Evolutionary conservation across 2,329 filamentous ascomycete genomes (phyloP), one percentile per base, ranked within the genome.

Genomic region (Sphaerulina populicola): DNA sequence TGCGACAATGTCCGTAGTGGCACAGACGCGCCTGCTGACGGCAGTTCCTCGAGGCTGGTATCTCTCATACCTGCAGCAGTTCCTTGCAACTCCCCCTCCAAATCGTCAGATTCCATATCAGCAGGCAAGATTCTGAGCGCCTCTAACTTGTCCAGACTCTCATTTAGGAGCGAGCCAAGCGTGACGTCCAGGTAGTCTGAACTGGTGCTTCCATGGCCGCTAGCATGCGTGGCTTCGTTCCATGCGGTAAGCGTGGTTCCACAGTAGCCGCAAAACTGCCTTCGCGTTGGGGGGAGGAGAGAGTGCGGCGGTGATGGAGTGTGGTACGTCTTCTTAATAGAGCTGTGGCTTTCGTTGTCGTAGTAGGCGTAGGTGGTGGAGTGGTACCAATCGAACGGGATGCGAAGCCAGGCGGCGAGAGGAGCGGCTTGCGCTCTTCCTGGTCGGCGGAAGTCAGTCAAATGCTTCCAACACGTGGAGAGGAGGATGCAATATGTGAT

Each of bases 191-290:
- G 88, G 65, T 79, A 91, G 6, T 89, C 81, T 10, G 84, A 83
- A 65, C 93, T 86, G 0, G 69, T 72, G 0, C 86, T 85, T 21
- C 50, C 36, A 31, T 49, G 36, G 49, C 40, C 21, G 44, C 50
- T 18, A 36, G 39, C 14, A 33, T 44, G 37, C 79, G 30, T 35
- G 30, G 43, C 70, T 67, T 94, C 89, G 42, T 82, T 84, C 88
- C 88, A 95, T 61, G 84, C 88, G 0, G 84, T 85, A 48, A 96
- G 73, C 10, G 86, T 85, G 0, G 89, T 94, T 47, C 90, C 90
- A 67, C 90, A 95, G 72, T 86, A 94, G 21, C 90, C 90, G 70
- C 90, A 96, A 69, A 96, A 96, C 59, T 88, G 80, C 44, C 87
- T 81, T 65, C 85, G 81, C 1, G 79, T 74, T 1, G 59, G 60